Percentiles rank a stretch among this genome's conserved stretches.
phyloP scores from a whole-genome alignment of 495 filamentous ascomycete genomes.

The Parmelia sp. region DNA sequence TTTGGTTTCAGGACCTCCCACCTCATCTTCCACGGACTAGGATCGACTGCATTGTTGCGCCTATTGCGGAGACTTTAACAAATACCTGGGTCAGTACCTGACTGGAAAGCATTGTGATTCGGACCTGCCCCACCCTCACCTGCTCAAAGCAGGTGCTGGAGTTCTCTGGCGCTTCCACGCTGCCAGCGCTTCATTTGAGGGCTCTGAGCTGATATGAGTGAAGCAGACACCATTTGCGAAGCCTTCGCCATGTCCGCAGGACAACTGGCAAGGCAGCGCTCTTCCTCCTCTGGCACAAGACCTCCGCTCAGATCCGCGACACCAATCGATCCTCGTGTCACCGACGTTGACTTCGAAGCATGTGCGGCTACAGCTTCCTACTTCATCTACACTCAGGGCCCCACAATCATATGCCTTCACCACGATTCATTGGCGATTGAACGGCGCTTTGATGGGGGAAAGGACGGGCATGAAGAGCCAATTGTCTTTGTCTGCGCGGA shows the following conservation, averaged over 20 bases:
- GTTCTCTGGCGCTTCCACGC: conserved; percentile 13
- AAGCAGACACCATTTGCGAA: conserved; percentile 20
- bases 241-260: conserved; percentile 43
- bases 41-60: conserved; percentile 12
- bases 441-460: conserved; percentile 62
- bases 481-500: conserved; percentile 80
- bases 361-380: conserved; percentile 82
- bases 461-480: conserved; percentile 60
- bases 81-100: conserved; percentile 17
- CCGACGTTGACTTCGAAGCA: conserved; percentile 63
- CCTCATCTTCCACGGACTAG: not conserved
- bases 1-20: conserved; percentile 21
- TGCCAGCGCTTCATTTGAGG: conserved; percentile 12
- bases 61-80: conserved; percentile 9
- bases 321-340: conserved; percentile 44
- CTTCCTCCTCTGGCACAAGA: conserved; percentile 51
- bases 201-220: conserved; percentile 12
- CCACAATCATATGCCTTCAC: conserved; percentile 70
- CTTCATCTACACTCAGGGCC: conserved; percentile 79
- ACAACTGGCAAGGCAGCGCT: conserved; percentile 51
- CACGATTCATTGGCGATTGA: conserved; percentile 91
- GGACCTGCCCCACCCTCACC: not conserved
- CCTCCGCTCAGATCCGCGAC: conserved; percentile 41
- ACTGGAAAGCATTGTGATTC: not conserved
- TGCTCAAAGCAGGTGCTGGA: conserved; percentile 2